Evolutionary conservation across 169 alveolate genomes (phyloP).

Genomic region (Plasmodium inui): DNA sequence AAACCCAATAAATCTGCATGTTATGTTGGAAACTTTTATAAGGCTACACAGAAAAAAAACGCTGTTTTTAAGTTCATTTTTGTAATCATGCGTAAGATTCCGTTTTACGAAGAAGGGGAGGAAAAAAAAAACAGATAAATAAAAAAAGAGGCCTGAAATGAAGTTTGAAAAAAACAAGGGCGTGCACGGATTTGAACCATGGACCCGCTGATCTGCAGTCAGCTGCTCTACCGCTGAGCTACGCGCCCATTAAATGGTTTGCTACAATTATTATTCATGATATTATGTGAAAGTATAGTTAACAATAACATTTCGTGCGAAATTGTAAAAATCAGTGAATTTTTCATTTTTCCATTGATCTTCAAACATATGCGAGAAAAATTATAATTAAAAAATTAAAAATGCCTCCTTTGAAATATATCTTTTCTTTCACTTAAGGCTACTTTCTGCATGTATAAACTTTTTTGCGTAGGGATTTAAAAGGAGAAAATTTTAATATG

Average conservation of each 20-base stretch:
- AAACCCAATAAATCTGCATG: neutral
- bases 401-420: neutral
- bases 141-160: neutral
- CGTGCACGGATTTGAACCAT: constrained; percentile 95
- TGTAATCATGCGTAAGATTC: neutral
- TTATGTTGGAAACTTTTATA: neutral
- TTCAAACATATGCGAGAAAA: neutral
- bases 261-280: neutral
- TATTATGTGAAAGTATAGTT: neutral
- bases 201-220: constrained; percentile 97
- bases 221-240: constrained; percentile 97
- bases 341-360: neutral
- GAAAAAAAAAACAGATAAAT: neutral
- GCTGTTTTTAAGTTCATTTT: neutral
- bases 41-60: neutral
- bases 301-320: neutral
- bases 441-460: neutral
- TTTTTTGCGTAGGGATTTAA: neutral
- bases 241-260: constrained; percentile 86
- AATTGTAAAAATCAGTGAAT: neutral
- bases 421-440: neutral
- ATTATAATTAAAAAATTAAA: neutral
- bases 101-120: neutral
- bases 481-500: neutral
- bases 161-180: constrained; percentile 82